Conservation (phyloP, 257 asterid species). For the Scutellaria minor region DNA sequence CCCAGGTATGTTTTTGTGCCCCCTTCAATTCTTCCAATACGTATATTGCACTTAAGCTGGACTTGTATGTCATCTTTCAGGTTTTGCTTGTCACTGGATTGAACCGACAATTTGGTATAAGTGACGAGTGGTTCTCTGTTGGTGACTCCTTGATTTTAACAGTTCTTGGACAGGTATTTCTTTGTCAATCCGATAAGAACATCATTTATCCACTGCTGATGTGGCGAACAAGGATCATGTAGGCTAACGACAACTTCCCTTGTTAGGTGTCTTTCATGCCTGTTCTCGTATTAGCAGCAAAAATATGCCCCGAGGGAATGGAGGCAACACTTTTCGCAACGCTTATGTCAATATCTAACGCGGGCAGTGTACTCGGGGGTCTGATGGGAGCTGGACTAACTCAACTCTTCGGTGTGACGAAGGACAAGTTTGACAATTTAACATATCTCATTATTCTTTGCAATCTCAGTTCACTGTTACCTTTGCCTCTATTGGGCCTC, state of each 20-base stretch:
- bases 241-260: constrained; percentile 14
- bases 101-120: constrained; percentile 77
- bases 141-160: constrained; percentile 94
- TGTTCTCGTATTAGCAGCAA: constrained; percentile 96
- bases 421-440: constrained; percentile 76
- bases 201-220: neutral
- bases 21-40: neutral
- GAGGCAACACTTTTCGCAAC: constrained; percentile 98
- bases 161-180: constrained; percentile 85
- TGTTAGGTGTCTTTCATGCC: constrained; percentile 97
- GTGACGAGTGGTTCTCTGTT: constrained; percentile 95
- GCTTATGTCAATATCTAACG: constrained; percentile 92
- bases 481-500: constrained; percentile 87
- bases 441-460: constrained; percentile 78
- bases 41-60: constrained; percentile 29
- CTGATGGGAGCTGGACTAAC: constrained; percentile 94
- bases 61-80: constrained; percentile 44
- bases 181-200: neutral
- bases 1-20: constrained; percentile 61
- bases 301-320: constrained; percentile 91
- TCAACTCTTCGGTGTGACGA: constrained; percentile 81
- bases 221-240: too few species aligned
- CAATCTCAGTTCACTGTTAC: constrained; percentile 90
- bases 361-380: constrained; percentile 92
- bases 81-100: constrained; percentile 87